Percentiles rank a stretch among this genome's conserved stretches.
These are phyloP conservation scores for Pseudopithomyces maydicus DNA, from an alignment of 2,329 filamentous ascomycete species.

Conservation along the genomic window DNA sequence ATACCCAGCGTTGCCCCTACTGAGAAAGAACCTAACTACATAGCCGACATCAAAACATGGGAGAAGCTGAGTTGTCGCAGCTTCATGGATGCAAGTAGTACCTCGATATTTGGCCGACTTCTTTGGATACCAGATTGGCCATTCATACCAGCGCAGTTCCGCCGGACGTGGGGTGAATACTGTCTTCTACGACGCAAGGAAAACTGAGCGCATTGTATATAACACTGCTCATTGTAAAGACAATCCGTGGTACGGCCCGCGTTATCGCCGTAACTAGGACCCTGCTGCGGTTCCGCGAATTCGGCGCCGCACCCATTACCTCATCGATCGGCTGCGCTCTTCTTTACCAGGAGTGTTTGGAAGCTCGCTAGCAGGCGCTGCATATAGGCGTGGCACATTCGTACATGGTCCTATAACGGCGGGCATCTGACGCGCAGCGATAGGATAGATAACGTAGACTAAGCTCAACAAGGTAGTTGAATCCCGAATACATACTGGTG, in stretches of 20 bases:
- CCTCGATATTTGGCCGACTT: constrained; percentile 73
- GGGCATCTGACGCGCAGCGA: not conserved
- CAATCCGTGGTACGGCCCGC: not conserved
- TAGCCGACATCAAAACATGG: constrained; percentile 77
- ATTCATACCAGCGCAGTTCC: constrained; percentile 70
- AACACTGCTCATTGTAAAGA: not conserved
- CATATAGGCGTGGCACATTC: not conserved
- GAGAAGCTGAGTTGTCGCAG: constrained; percentile 73
- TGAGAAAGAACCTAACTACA: constrained; percentile 78
- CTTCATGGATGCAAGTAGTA: constrained; percentile 81
- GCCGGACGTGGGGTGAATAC: constrained; percentile 84
- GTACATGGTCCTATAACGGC: not conserved
- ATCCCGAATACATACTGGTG: constrained; percentile 2
- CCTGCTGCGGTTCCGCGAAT: not conserved
- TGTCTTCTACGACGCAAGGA: constrained; percentile 71
- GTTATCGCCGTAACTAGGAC: not conserved
- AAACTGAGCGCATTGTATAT: not conserved
- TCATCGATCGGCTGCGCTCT: not conserved
- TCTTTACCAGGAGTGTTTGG: not conserved
- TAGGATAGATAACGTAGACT: constrained; percentile 4
- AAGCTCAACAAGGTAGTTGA: constrained; percentile 2
- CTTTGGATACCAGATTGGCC: constrained; percentile 79
- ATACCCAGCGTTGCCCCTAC: constrained; percentile 67
- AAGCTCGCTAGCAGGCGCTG: constrained; percentile 7
- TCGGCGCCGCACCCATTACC: not conserved